Percentiles rank a stretch among this genome's conserved stretches.
These are phyloP conservation scores for Alternaria alternata DNA, from an alignment of 2,329 filamentous ascomycete genomes.

Conservation along the genomic window DNA sequence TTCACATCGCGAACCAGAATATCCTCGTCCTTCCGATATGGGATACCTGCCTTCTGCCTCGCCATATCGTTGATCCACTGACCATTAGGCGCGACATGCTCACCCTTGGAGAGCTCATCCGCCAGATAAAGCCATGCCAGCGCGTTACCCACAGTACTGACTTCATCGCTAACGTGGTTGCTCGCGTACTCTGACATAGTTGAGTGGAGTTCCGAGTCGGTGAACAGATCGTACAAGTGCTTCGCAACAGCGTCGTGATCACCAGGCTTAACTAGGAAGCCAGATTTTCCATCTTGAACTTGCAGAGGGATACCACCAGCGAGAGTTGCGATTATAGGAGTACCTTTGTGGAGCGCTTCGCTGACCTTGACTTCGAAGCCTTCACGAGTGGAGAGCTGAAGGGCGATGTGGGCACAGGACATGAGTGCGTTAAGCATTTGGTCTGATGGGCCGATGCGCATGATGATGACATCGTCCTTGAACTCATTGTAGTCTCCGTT, in stretches of 20 bases:
- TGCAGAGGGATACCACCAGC: constrained; percentile 85
- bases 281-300: constrained; percentile 74
- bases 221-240: constrained; percentile 72
- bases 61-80: constrained; percentile 80
- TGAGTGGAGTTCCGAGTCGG: constrained; percentile 69
- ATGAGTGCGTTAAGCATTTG: constrained; percentile 81
- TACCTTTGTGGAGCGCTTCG: constrained; percentile 81
- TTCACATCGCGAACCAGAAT: constrained; percentile 59
- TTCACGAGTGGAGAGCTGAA: constrained; percentile 82
- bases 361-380: constrained; percentile 89
- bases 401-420: constrained; percentile 73
- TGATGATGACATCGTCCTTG: constrained; percentile 71
- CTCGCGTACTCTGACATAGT: constrained; percentile 71
- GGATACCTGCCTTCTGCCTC: constrained; percentile 67
- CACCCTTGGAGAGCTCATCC: constrained; percentile 67
- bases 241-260: constrained; percentile 74
- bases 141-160: constrained; percentile 81
- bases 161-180: constrained; percentile 78
- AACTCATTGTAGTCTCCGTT: constrained; percentile 63
- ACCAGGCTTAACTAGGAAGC: constrained; percentile 75
- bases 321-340: constrained; percentile 77
- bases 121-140: constrained; percentile 81
- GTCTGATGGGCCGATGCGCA: constrained; percentile 79
- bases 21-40: constrained; percentile 68
- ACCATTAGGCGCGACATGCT: constrained; percentile 65